Base-by-base conservation (phyloP, 352 stramenopile genomes). In the Halophytophthora batemanensis region DNA sequence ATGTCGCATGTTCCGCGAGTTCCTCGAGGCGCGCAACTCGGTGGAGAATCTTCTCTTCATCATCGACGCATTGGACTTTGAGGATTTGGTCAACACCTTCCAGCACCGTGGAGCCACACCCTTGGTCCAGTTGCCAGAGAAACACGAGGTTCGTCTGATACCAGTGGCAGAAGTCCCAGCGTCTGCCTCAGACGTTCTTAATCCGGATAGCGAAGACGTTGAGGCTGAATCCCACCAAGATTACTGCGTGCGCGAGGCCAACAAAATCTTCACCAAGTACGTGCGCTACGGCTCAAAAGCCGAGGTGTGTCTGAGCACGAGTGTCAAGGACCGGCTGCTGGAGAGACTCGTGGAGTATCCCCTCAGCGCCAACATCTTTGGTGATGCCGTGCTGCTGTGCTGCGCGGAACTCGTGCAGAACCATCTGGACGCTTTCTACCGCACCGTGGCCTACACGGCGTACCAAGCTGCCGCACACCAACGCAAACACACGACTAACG, bases 261-360 rank as follows among this genome's bases (percentile, higher is more conserved):
- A 85, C 37, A 89, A 89, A 39, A 87, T 86, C 59, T 89, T 86
- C 54, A 87, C 78, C 59, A 89, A 89, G 53, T 89, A 84, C 38
- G 71, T 89, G 17, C 77, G 77, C 12, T 85, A 77, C 42, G 78
- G 78, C 18, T 87, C 78, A 2, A 87, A 87, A 43, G 74, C 78
- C 6, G 77, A 87, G 55, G 73, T 89, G 31, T 82, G 75, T 45
- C 41, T 84, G 2, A 45, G 61, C 11, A 66, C 58, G 2, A 44
- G 64, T 3, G 69, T 79, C 11, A 84, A 85, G 29, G 75, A 72
- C 23, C 69, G 61, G 39, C 35, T 85, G 21, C 47, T 85, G 8
- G 66, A 69, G 8, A 64, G 66, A 7, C 59, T 83, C 11, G 50
- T 73, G 1, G 64, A 87, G 29, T 75, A 78, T 22, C 74, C 74